Percentiles rank a stretch among this genome's conserved stretches.
Conservation (phyloP, 1,284 basidiomycete species). For the Marasmius sp. region DNA sequence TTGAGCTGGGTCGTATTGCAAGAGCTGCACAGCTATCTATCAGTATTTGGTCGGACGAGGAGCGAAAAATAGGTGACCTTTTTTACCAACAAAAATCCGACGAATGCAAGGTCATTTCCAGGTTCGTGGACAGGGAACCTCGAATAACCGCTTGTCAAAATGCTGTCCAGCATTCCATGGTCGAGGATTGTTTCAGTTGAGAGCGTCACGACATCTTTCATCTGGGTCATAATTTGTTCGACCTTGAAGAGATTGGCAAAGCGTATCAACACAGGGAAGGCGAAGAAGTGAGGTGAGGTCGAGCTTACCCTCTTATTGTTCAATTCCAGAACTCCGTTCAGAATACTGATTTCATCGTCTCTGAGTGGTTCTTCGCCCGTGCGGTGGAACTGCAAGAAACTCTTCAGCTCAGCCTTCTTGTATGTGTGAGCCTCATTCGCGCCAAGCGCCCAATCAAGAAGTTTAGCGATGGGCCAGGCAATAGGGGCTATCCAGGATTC, state of each 20-base stretch:
- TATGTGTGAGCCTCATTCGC: conserved; percentile 74
- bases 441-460: conserved; percentile 82
- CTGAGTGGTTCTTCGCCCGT: conserved; percentile 84
- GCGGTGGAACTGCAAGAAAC: conserved; percentile 90
- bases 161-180: conserved; percentile 73
- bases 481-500: conserved; percentile 58
- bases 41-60: not conserved
- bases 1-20: conserved; percentile 87
- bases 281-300: not conserved
- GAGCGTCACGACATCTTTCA: conserved; percentile 81
- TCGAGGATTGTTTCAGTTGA: conserved; percentile 80
- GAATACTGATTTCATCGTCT: conserved; percentile 86
- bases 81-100: conserved; percentile 88
- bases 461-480: conserved; percentile 86
- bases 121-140: conserved; percentile 90
- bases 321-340: conserved; percentile 86
- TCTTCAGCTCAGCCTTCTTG: conserved; percentile 91
- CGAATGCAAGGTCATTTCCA: conserved; percentile 73
- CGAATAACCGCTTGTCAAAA: conserved; percentile 88
- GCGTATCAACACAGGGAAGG: too few relatives aligned
- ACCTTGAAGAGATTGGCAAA: conserved; percentile 32
- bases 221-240: conserved; percentile 85
- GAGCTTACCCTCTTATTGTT: conserved; percentile 66
- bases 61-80: conserved; percentile 45
- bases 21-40: conserved; percentile 62